phyloP scores from a whole-genome alignment of 2,329 filamentous ascomycete species.

The Aspergillus sp. region DNA sequence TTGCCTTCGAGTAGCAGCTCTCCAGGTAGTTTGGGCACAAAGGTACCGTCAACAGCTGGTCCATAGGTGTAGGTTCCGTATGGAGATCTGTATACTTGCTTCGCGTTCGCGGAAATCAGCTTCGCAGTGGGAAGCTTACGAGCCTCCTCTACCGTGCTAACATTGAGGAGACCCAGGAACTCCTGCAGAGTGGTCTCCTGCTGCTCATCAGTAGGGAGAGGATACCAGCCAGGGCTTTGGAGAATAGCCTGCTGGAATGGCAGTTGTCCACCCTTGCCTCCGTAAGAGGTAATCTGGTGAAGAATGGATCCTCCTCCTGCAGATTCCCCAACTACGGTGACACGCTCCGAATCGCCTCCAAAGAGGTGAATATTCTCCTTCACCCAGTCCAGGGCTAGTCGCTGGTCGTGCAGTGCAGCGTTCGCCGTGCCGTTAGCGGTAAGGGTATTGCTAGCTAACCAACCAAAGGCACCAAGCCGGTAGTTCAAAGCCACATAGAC shows the following conservation, averaged over 20 bases:
- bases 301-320: constrained; percentile 50
- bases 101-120: constrained; percentile 39
- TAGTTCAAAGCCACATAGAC: constrained; percentile 47
- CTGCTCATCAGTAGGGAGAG: constrained; percentile 23
- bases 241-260: constrained; percentile 36
- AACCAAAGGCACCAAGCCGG: constrained; percentile 45
- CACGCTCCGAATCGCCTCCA: constrained; percentile 46
- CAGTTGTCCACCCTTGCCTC: constrained; percentile 35
- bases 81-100: constrained; percentile 33
- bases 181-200: constrained; percentile 35
- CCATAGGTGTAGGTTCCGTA: constrained; percentile 41
- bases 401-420: constrained; percentile 48
- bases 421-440: constrained; percentile 42
- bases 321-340: constrained; percentile 41
- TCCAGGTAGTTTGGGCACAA: constrained; percentile 43
- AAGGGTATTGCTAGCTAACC: constrained; percentile 40
- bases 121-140: constrained; percentile 33
- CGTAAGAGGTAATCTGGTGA: constrained; percentile 51
- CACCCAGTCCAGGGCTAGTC: constrained; percentile 53
- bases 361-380: constrained; percentile 49
- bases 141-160: constrained; percentile 40
- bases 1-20: constrained; percentile 38
- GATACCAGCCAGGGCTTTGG: constrained; percentile 39
- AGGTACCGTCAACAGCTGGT: constrained; percentile 45
- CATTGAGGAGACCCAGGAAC: constrained; percentile 38